A percentile compares a stretch with the other conserved stretches of the same genome.
These are phyloP conservation scores for Dictyostelium purpureum DNA, from an alignment of 78 protist species.

Conservation along the genomic window DNA sequence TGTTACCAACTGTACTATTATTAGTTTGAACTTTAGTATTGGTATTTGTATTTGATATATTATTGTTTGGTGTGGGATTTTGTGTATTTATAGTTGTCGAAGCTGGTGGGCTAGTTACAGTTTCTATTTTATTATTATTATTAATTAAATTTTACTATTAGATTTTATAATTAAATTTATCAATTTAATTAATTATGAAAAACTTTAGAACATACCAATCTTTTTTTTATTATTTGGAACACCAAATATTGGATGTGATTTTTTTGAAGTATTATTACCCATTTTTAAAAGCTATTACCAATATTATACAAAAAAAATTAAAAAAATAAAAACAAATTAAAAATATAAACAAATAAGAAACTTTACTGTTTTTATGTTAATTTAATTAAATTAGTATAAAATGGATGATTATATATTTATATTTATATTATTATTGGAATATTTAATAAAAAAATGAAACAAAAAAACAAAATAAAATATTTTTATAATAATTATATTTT, in stretches of 20 bases:
- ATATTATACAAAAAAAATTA: too few relatives aligned
- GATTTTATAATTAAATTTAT: background rate
- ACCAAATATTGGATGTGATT: background rate
- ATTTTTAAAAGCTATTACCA: too few relatives aligned
- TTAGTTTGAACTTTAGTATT: background rate
- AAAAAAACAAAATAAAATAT: too few relatives aligned
- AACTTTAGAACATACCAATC: background rate
- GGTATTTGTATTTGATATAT: background rate
- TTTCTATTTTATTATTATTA: background rate
- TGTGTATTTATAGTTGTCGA: background rate
- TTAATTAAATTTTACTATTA: background rate
- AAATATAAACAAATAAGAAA: too few relatives aligned
- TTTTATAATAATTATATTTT: too few relatives aligned
- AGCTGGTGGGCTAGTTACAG: background rate
- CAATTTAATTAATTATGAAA: background rate
- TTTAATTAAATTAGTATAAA: too few relatives aligned
- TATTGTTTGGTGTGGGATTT: background rate
- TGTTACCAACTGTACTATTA: too few relatives aligned
- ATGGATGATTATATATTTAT: too few relatives aligned
- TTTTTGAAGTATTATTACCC: constrained; percentile 27
- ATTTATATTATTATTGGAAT: too few relatives aligned
- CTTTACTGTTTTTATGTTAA: too few relatives aligned
- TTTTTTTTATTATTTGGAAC: background rate
- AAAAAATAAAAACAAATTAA: too few relatives aligned
- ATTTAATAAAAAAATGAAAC: too few relatives aligned